Base-by-base conservation (phyloP, 768 basidiomycete species). In the Tylopilus sp. region DNA sequence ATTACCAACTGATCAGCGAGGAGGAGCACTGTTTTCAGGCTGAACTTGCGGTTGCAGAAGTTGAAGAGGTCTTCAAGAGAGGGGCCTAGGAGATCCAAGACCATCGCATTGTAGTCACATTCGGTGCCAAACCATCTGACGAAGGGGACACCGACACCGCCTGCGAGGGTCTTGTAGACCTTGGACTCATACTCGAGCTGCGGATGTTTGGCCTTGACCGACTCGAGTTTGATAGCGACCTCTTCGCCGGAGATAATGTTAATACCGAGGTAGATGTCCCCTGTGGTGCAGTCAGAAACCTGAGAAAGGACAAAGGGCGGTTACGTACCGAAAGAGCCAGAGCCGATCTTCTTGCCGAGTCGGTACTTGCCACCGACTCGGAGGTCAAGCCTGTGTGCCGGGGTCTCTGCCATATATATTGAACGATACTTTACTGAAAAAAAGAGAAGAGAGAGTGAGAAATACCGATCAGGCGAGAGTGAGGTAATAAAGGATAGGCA, bases 21-120 rank as follows among this genome's bases (percentile, higher is more conserved):
- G 40, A 98, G 82, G 18, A 98, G 79, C 26, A 98, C 94, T 1
- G 97, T 99, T 79, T 98, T 99, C 65, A 99, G 79, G 56, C 79
- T 86, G 75, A 99, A 98, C 71, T 97, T 98, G 75, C 97, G 88
- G 75, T 94, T 95, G 76, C 90, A 93, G 64, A 93, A 92, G 71
- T 92, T 92, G 82, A 93, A 93, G 18, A 93, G 78, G 60, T 93
- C 91, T 64, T 93, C 91, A 25, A 93, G 85, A 28, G 88, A 90
- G 46, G 92, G 92, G 0, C 93, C 93, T 26, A 98, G 83, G 48
- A 98, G 85, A 72, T 98, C 97, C 62, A 99, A 75, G 50, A 99
- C 97, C 97, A 99, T 99, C 42, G 97, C 97, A 53, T 98, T 98
- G 80, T 98, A 99, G 70, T 99, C 95, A 72, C 97, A 99, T 72